Evolutionary conservation across 2,329 filamentous ascomycete genomes (phyloP).

Genomic region (Pseudocercospora vitis): DNA sequence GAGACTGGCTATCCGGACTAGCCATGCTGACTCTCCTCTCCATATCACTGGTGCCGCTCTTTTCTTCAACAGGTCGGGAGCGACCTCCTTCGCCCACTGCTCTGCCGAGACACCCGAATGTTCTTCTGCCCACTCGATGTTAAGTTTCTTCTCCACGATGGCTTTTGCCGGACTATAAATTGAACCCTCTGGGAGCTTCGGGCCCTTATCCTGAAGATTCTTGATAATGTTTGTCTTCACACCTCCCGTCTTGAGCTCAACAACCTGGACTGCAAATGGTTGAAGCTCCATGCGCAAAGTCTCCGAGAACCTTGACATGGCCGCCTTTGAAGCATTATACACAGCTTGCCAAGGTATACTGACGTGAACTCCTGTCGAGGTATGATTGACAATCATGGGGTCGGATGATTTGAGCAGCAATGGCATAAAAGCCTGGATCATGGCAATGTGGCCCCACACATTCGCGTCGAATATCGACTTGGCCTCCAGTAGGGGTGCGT

Average conservation of each 20-base stretch:
- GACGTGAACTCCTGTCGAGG: slow-evolving; percentile 36
- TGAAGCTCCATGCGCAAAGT: slow-evolving; percentile 29
- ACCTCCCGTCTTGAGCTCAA: slow-evolving; percentile 28
- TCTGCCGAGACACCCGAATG: not conserved
- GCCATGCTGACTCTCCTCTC: not conserved
- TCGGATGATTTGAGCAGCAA: slow-evolving; percentile 41
- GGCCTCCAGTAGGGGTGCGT: slow-evolving; percentile 25
- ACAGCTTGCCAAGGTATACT: slow-evolving; percentile 37
- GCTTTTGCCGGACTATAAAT: slow-evolving; percentile 25
- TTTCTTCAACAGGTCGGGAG: not conserved
- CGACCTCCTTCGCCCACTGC: not conserved
- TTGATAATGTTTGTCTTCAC: slow-evolving; percentile 25
- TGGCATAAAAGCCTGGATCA: slow-evolving; percentile 36
- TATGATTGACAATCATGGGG: slow-evolving; percentile 42
- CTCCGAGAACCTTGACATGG: slow-evolving; percentile 25
- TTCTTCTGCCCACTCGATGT: not conserved
- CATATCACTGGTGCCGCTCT: not conserved
- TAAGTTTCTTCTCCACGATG: slow-evolving; percentile 8
- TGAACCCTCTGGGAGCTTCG: slow-evolving; percentile 30
- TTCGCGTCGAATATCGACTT: slow-evolving; percentile 39
- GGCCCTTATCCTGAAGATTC: slow-evolving; percentile 10
- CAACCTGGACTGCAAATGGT: slow-evolving; percentile 28
- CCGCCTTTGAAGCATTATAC: slow-evolving; percentile 37
- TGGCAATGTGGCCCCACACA: slow-evolving; percentile 34
- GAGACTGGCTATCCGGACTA: not conserved